Conservation (phyloP, 805 yeast species). For the Schwanniomyces vanrijiae region DNA sequence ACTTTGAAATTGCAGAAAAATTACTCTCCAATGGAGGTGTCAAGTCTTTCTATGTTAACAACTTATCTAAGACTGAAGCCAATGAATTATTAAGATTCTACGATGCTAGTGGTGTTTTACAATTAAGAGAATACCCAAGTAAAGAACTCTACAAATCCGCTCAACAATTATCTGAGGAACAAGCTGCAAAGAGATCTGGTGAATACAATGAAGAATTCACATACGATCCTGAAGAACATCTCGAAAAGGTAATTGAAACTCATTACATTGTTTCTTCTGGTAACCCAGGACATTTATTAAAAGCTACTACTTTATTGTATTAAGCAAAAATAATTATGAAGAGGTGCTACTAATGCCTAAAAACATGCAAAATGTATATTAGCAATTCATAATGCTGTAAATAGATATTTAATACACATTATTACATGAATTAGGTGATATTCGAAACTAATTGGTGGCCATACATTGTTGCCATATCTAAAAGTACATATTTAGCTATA, state of each 20-base stretch:
- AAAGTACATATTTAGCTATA: constrained; percentile 1
- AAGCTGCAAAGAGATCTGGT: constrained; percentile 5
- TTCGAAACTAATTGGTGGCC: not conserved
- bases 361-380: constrained; percentile 1
- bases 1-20: constrained; percentile 51
- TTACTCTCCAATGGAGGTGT: constrained; percentile 41
- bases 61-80: constrained; percentile 31
- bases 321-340: constrained; percentile 7
- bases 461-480: constrained; percentile 1
- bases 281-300: constrained; percentile 37
- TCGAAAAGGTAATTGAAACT: constrained; percentile 28
- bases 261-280: constrained; percentile 38
- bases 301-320: constrained; percentile 27
- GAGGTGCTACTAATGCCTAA: not conserved
- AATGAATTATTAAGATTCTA: constrained; percentile 31
- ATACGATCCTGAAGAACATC: constrained; percentile 22
- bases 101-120: constrained; percentile 31
- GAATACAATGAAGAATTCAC: constrained; percentile 7
- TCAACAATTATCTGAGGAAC: constrained; percentile 8
- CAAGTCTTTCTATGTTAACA: constrained; percentile 21
- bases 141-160: constrained; percentile 17
- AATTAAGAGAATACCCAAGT: constrained; percentile 31
- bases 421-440: not conserved
- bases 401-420: constrained; percentile 5
- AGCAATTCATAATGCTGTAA: constrained; percentile 5